A percentile compares a stretch with the other conserved stretches of the same genome.
phyloP scores from a whole-genome alignment of 202 grass and related monocot genomes.

The Alloteropsis angusta region DNA sequence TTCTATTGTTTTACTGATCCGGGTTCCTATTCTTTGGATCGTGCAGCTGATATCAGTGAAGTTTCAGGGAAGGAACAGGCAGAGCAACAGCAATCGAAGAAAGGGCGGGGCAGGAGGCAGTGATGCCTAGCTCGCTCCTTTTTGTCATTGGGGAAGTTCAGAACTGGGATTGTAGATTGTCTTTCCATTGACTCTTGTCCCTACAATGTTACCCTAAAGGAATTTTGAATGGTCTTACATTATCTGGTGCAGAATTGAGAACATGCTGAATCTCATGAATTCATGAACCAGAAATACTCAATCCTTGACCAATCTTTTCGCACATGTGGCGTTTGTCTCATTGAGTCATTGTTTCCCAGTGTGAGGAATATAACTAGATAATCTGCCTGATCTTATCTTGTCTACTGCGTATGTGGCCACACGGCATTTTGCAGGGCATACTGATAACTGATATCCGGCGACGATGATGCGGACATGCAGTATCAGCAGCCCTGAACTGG shows the following conservation, averaged over 20 bases:
- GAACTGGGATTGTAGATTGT: neutral
- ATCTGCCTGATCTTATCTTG: neutral
- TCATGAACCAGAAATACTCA: neutral
- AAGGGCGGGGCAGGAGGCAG: conserved; percentile 80
- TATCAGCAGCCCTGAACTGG: neutral
- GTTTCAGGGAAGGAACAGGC: conserved; percentile 83
- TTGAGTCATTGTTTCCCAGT: neutral
- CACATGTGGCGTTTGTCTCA: neutral
- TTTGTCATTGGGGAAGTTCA: neutral
- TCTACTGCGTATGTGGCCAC: neutral
- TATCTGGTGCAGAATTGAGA: neutral
- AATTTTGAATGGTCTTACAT: neutral
- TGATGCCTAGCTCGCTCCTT: conserved; percentile 4
- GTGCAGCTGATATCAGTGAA: conserved; percentile 74
- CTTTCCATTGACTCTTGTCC: neutral
- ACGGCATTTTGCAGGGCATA: neutral
- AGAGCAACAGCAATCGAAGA: conserved; percentile 76
- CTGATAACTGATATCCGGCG: neutral
- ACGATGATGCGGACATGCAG: neutral
- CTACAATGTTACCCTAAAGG: neutral
- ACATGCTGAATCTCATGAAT: neutral
- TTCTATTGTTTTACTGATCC: neutral
- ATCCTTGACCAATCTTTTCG: neutral
- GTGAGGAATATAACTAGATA: neutral
- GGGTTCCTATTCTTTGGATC: neutral